phyloP scores from a whole-genome alignment of 768 basidiomycete genomes.

The Termitomyces sp. region DNA sequence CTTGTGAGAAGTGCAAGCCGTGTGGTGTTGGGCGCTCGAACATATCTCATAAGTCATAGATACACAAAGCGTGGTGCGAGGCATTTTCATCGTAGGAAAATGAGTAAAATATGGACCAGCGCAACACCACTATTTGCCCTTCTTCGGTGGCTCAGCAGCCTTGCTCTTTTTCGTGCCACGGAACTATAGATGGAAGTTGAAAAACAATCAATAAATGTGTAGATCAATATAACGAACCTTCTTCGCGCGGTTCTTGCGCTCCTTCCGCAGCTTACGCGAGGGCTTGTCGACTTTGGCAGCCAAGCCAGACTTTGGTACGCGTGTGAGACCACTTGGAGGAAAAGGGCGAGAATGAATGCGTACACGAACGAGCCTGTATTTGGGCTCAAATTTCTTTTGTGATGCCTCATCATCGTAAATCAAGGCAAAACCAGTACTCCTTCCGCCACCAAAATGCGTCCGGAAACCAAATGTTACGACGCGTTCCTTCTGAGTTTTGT shows the following conservation, averaged over 20 bases:
- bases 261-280: constrained; percentile 97
- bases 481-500: constrained; percentile 89
- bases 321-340: neutral
- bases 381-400: constrained; percentile 97
- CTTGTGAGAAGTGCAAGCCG: neutral
- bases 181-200: constrained; percentile 43
- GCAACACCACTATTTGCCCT: constrained; percentile 68
- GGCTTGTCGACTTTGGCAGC: constrained; percentile 78
- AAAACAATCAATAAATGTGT: constrained; percentile 7
- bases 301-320: constrained; percentile 52
- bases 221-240: constrained; percentile 51
- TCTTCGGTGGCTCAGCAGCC: constrained; percentile 88
- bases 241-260: constrained; percentile 99
- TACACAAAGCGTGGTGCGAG: constrained; percentile 13
- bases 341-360: constrained; percentile 26
- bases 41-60: constrained; percentile 19
- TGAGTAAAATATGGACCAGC: constrained; percentile 15
- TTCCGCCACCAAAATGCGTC: constrained; percentile 97
- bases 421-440: constrained; percentile 94
- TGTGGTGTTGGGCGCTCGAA: constrained; percentile 13
- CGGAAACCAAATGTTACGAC: constrained; percentile 93
- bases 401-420: constrained; percentile 95
- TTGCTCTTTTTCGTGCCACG: constrained; percentile 95
- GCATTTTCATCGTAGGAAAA: constrained; percentile 28
- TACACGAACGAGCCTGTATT: constrained; percentile 90